Base-by-base conservation (phyloP, 1,139 yeast genomes). In the Citeromyces hawaiiensis region DNA sequence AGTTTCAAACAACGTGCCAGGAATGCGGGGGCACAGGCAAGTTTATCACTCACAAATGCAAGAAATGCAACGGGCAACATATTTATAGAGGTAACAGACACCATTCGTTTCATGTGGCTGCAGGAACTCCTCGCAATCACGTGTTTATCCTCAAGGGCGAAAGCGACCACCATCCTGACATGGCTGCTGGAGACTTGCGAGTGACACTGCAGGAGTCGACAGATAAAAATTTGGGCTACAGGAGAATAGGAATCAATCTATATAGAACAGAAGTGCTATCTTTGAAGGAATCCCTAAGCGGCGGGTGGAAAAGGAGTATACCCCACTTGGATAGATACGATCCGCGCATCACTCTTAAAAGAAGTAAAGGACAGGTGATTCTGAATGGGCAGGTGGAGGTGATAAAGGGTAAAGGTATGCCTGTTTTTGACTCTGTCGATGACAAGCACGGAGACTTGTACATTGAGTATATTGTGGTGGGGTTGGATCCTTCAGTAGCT, bases 321-420 rank as follows among this genome's bases (percentile, higher is more conserved):
- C 70, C 70, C 35, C 80, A 77, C 47, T 70, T 91, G 42, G 95
- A 83, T 53, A 62, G 62, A 14, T 69, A 68, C 32, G 74, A 72
- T 42, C 60, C 64, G 23, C 61, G 54, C 9, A 51, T 86, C 15
- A 59, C 52, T 1, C 42, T 88, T 17, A 45, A 60, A 25, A 68
- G 94, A 45, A 52, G 51, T 0, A 45, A 51, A 3, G 87, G 88
- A 15, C 60, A 59, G 36, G 53, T 67, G 11, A 76, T 83, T 1
- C 47, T 62, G 37, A 64, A 77, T 51, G 93, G 93, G 3, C 83
- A 85, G 48, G 64, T 83, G 9, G 95, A 91, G 55, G 56, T 67
- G 4, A 47, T 88, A 29, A 61, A 64, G 45, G 87, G 83, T 11
- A 78, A 72, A 51, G 98, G 98, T 29, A 86, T 91, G 96, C 97